Evolutionary conservation across 2,329 filamentous ascomycete genomes (phyloP).

Genomic region (Aspergillus sp.): DNA sequence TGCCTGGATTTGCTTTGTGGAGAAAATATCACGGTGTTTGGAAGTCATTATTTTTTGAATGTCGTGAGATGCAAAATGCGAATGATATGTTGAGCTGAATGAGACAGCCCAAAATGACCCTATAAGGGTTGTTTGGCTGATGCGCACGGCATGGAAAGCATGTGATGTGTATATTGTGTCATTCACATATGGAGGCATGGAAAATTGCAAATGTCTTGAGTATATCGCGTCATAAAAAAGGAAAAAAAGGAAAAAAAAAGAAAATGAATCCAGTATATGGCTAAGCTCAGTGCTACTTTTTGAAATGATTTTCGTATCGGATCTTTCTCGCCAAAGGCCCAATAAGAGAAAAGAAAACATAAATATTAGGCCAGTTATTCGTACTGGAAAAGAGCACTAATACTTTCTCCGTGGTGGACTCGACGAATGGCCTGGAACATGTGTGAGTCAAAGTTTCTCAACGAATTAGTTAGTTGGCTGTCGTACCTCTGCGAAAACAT

Average conservation of each 20-base stretch:
- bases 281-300: conserved; percentile 21
- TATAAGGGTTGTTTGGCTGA: background rate
- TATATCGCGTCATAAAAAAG: conserved; percentile 12
- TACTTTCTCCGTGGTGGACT: conserved; percentile 96
- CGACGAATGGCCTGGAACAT: conserved; percentile 73
- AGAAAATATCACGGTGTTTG: background rate
- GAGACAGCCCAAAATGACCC: background rate
- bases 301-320: conserved; percentile 14
- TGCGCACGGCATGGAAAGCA: conserved; percentile 4
- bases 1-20: background rate
- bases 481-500: conserved; percentile 80
- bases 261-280: conserved; percentile 10
- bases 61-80: background rate
- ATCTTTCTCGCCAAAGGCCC: conserved; percentile 12
- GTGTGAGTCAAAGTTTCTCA: conserved; percentile 25
- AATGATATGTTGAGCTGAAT: background rate
- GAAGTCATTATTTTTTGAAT: background rate
- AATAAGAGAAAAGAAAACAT: conserved; percentile 5
- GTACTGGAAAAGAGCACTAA: conserved; percentile 90
- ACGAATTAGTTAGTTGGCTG: conserved; percentile 4
- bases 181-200: conserved; percentile 20
- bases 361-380: conserved; percentile 49
- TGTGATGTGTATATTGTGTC: conserved; percentile 16
- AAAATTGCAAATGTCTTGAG: conserved; percentile 20
- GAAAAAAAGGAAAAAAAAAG: conserved; percentile 10